Base-by-base conservation (phyloP, 2,329 filamentous ascomycete species). In the Cordyceps javanica region DNA sequence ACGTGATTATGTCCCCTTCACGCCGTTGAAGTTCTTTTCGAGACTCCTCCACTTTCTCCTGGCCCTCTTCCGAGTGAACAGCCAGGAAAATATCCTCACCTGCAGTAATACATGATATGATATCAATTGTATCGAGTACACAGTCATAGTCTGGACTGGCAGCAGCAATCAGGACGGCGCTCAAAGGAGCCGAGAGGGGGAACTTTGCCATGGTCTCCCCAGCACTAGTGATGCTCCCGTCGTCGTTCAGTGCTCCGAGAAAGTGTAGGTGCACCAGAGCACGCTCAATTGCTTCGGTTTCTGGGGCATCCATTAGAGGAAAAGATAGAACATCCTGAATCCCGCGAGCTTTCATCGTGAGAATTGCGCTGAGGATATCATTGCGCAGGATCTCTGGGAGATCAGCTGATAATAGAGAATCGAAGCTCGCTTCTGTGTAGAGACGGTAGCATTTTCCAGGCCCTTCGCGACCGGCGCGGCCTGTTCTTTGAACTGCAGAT, bases 321-420 rank as follows among this genome's bases (percentile, higher is more conserved):
- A 99, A 99, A 0, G 80, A 77, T 21, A 91, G 76, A 2, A 96
- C 82, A 67, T 97, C 88, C 26, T 89, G 80, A 13, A 97, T 86
- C 0, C 92, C 91, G 55, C 91, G 83, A 0, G 93, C 91, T 70
- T 96, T 97, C 88, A 99, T 95, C 0, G 90, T 96, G 10, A 99
- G 76, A 1, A 97, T 80, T 0, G 93, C 89, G 34, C 91, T 88
- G 21, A 91, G 83, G 6, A 97, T 82, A 69, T 99, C 93, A 66
- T 90, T 95, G 21, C 94, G 84, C 11, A 97, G 74, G 11, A 99
- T 97, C 69, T 99, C 94, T 0, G 94, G 93, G 0, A 86, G 82
- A 49, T 92, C 92, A 0, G 87, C 82, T 58, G 90, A 83, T 45
- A 88, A 82, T 7, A 97, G 75, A 0, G 76, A 73, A 10, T 85